Evolutionary conservation across 805 yeast genomes (phyloP), one percentile per base, ranked within the genome.

Genomic region (Ogataea ganodermae): DNA sequence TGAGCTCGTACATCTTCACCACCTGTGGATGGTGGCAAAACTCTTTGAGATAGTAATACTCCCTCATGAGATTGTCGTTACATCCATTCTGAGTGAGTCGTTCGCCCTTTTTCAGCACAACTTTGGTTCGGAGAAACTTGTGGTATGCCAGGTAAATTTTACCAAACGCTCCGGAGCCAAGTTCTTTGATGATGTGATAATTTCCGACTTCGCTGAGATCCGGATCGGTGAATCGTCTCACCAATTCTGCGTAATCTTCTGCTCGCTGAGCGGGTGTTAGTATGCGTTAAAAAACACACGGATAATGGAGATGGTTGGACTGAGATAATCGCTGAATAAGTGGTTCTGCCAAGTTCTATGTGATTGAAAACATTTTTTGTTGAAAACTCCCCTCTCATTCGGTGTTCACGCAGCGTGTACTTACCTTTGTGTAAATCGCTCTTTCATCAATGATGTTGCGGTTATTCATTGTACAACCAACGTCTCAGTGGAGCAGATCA

Each of bases 111-210:
- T 92, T 92, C 51, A 94, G 67, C 14, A 94, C 98, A 2, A 92
- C 87, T 61, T 79, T 83, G n/a, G 81, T 73, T 45, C 82, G 81
- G 9, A 96, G 78, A 38, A 90, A 72, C 43, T 76, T 76, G 60
- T 92, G 98, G 30, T 73, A 73, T 1, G 97, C 98, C 24, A 92
- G 69, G 63, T 85, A 94, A 1, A 90, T 96, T 60, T 86, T 87
- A 7, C 98, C 97, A 74, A 90, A 92, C 2, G 96, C 78, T 8
- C 97, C 97, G 58, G 88, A 90, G 1, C 97, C 98, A 18, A 92
- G 84, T 54, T 84, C 87, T 48, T 81, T 73, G 6, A 81, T 59
- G 6, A 94, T 80, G 43, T 76, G 71, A 61, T 92, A 92, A 65
- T 86, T 89, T 1, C 99, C 98, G 10, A 92, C 83, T 46, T 83